These are phyloP conservation scores for Pugionium dolabratum DNA, from an alignment of 345 rosid genomes.

Conservation along the genomic window DNA sequence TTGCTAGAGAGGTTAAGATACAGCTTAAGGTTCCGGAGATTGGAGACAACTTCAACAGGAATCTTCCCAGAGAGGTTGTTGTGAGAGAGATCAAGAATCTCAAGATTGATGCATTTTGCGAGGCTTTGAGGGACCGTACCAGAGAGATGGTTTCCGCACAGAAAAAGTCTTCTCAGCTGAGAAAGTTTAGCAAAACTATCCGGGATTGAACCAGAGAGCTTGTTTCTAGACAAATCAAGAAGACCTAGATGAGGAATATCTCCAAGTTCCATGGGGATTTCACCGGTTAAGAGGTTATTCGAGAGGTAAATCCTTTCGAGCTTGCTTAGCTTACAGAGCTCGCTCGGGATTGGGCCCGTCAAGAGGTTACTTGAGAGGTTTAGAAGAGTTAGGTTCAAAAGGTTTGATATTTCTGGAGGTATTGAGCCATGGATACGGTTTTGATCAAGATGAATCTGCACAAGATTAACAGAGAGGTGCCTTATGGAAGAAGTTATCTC, in stretches of 20 bases:
- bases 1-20: conserved; percentile 85
- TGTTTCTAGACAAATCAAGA: conserved; percentile 77
- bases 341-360: conserved; percentile 67
- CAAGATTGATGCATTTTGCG: conserved; percentile 69
- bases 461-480: conserved; percentile 60
- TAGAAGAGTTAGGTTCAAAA: conserved; percentile 68
- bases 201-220: conserved; percentile 75
- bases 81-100: conserved; percentile 81
- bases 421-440: conserved; percentile 72
- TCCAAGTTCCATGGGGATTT: conserved; percentile 72
- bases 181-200: conserved; percentile 74
- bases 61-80: conserved; percentile 67
- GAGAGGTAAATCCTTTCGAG: conserved; percentile 86
- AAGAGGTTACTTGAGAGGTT: conserved; percentile 83
- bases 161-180: conserved; percentile 70
- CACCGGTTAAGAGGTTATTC: conserved; percentile 67
- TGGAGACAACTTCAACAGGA: conserved; percentile 64
- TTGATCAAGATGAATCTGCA: conserved; percentile 72
- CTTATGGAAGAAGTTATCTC: conserved; percentile 62
- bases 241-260: conserved; percentile 77
- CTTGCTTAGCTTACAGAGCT: conserved; percentile 58
- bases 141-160: conserved; percentile 63
- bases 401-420: conserved; percentile 74
- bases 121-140: conserved; percentile 74
- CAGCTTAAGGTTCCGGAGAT: conserved; percentile 71